Conservation (phyloP, 2,329 filamentous ascomycete species). For the Didymella glomerata region DNA sequence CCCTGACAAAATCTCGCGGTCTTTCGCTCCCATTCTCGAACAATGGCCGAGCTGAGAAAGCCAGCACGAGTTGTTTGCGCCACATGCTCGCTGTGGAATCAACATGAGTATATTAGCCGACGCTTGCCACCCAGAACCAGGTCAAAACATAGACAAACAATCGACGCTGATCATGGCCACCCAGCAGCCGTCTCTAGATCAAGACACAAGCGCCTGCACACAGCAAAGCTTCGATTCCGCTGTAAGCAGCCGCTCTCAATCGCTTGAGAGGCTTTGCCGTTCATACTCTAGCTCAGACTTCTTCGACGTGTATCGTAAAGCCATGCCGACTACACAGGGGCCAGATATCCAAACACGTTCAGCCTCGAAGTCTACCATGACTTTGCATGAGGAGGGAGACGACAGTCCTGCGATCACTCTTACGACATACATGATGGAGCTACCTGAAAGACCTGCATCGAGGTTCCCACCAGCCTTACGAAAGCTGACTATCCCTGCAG, state of each 20-base stretch:
- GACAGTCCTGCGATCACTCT: constrained; percentile 8
- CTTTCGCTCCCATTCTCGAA: not conserved
- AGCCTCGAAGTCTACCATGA: not conserved
- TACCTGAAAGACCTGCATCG: not conserved
- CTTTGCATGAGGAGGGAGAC: not conserved
- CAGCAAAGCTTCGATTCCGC: not conserved
- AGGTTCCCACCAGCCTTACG: too few relatives aligned
- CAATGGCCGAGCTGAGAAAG: not conserved
- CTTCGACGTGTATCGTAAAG: not conserved
- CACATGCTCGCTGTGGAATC: not conserved
- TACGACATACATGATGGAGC: not conserved
- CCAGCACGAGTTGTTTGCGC: not conserved
- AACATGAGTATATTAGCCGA: not conserved
- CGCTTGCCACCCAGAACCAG: not conserved
- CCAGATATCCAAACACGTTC: not conserved
- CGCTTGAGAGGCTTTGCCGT: not conserved
- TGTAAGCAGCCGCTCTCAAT: not conserved
- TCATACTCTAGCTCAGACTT: not conserved
- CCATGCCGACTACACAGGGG: not conserved
- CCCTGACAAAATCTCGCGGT: too few relatives aligned
- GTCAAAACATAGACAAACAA: not conserved
- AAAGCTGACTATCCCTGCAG: too few relatives aligned
- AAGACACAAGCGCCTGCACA: not conserved
- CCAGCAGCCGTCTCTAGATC: not conserved
- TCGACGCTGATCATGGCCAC: not conserved